Evolutionary conservation across 371 early-diverging fungal species (phyloP).

Genomic region (Zancudomyces culisetae): DNA sequence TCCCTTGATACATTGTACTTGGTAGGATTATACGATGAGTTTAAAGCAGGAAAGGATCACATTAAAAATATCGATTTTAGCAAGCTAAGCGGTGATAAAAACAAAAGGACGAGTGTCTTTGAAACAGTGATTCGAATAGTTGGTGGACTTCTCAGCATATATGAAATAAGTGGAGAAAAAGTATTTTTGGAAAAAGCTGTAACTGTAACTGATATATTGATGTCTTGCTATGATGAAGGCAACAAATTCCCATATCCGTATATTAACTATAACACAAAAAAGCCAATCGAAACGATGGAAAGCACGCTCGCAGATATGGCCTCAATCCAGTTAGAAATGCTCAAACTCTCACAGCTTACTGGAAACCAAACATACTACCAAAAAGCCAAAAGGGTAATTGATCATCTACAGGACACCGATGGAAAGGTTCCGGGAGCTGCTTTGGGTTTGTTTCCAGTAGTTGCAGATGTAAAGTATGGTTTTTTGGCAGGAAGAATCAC

Average conservation of each 20-base stretch:
- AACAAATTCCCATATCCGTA: slow-evolving; percentile 43
- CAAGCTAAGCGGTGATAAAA: not conserved
- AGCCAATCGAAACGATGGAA: not conserved
- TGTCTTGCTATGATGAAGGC: slow-evolving; percentile 51
- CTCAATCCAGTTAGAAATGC: slow-evolving; percentile 76
- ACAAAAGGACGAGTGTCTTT: too few relatives aligned
- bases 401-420: not conserved
- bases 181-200: slow-evolving; percentile 47
- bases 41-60: slow-evolving; percentile 40
- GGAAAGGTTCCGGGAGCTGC: slow-evolving; percentile 9
- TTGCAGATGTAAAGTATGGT: slow-evolving; percentile 14
- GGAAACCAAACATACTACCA: slow-evolving; percentile 25
- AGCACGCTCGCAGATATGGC: slow-evolving; percentile 59
- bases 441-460: slow-evolving; percentile 19
- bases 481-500: slow-evolving; percentile 17
- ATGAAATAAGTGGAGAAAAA: slow-evolving; percentile 46
- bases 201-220: slow-evolving; percentile 54
- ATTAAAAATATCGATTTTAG: slow-evolving; percentile 26
- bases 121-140: slow-evolving; percentile 85
- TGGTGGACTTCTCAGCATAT: slow-evolving; percentile 68
- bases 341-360: slow-evolving; percentile 56
- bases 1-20: slow-evolving; percentile 65
- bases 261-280: slow-evolving; percentile 15
- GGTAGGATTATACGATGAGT: slow-evolving; percentile 60
- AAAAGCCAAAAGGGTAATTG: not conserved